Conservation (phyloP, 2,329 filamentous ascomycete species). For the Monosporascus cannonballus region DNA sequence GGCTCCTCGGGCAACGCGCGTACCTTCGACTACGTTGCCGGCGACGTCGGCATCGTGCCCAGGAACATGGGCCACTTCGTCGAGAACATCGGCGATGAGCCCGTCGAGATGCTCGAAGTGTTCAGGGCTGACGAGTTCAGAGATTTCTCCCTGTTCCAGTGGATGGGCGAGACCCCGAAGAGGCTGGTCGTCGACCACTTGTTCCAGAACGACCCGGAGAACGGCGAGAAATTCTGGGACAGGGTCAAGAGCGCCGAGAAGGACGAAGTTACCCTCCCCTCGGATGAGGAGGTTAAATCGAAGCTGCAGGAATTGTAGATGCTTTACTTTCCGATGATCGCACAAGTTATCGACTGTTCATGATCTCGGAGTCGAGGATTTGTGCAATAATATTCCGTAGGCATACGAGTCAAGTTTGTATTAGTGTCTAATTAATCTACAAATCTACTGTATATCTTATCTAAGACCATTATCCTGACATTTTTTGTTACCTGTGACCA, state of each 20-base stretch:
- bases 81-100: conserved; percentile 73
- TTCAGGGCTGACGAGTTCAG: conserved; percentile 66
- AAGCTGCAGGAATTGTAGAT: conserved; percentile 15
- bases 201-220: conserved; percentile 55
- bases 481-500: no score
- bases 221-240: conserved; percentile 56
- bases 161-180: conserved; percentile 67
- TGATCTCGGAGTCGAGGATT: no score
- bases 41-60: conserved; percentile 73
- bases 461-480: no score
- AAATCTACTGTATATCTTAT: no score
- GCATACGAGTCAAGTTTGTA: no score
- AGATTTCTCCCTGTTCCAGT: conserved; percentile 69
- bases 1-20: conserved; percentile 61
- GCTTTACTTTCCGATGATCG: background rate
- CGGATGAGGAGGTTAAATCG: conserved; percentile 2
- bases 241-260: conserved; percentile 57
- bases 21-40: conserved; percentile 70
- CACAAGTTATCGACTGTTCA: background rate
- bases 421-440: no score
- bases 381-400: no score
- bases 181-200: conserved; percentile 60
- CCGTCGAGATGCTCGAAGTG: conserved; percentile 70
- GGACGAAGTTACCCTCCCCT: conserved; percentile 40
- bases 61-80: conserved; percentile 76